A percentile compares a stretch with the other conserved stretches of the same genome.
phyloP scores from a whole-genome alignment of 2,329 filamentous ascomycete species.

The Leptographium lundbergii region DNA sequence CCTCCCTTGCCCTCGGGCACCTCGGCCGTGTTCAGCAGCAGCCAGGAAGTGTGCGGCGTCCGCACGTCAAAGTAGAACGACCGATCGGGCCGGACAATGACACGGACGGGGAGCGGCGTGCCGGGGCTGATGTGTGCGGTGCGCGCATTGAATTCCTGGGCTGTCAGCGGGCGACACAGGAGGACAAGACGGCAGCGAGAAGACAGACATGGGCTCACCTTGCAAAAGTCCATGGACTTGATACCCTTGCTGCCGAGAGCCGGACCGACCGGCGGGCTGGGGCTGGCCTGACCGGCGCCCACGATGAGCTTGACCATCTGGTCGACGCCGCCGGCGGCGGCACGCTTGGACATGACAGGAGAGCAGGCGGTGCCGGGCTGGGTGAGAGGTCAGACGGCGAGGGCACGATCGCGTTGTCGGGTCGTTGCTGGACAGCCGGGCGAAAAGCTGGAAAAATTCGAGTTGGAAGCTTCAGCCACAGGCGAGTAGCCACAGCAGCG shows the following conservation, averaged over 20 bases:
- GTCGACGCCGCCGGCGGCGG: slow-evolving; percentile 34
- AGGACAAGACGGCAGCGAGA: background rate
- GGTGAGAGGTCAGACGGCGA: background rate
- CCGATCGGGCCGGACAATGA: slow-evolving; percentile 85
- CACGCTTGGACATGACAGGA: slow-evolving; percentile 38
- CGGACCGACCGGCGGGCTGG: slow-evolving; percentile 90
- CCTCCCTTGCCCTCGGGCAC: slow-evolving; percentile 60
- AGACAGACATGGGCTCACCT: slow-evolving; percentile 40
- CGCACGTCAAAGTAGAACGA: slow-evolving; percentile 88
- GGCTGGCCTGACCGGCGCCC: slow-evolving; percentile 86
- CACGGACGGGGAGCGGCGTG: slow-evolving; percentile 78
- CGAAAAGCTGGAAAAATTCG: background rate
- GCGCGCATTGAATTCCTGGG: slow-evolving; percentile 89
- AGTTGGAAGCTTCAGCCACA: background rate
- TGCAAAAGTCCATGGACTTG: slow-evolving; percentile 99
- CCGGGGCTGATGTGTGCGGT: slow-evolving; percentile 74
- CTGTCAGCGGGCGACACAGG: background rate
- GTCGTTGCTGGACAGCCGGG: background rate
- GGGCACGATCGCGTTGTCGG: background rate
- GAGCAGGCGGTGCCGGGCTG: background rate
- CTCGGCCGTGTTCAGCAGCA: slow-evolving; percentile 73
- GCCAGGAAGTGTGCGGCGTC: slow-evolving; percentile 85
- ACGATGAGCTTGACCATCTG: slow-evolving; percentile 96
- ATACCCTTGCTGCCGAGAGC: slow-evolving; percentile 95
- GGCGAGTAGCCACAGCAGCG: background rate